Base-by-base conservation (phyloP, 176 grass and related monocot genomes). In the Bothriochloa decipiens region DNA sequence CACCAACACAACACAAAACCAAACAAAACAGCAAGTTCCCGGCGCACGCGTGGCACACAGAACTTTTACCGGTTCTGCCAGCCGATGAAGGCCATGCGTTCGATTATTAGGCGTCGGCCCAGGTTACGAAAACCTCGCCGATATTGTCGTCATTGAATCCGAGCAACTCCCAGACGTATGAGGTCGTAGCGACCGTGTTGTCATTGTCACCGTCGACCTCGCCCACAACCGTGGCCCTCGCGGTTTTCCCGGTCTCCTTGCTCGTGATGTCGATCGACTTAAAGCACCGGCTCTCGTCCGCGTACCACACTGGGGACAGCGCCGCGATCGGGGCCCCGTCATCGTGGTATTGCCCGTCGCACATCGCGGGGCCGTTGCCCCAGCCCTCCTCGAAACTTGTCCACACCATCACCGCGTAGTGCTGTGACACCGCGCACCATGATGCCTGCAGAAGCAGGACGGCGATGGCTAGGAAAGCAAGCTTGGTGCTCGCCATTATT, bases 121-220 rank as follows among this genome's bases (percentile, higher is more conserved):
- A 88, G 18, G 27, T 84, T 55, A 88, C 55, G 22, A 15, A 25
- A 2, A 22, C 71, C 40, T 28, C 80, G 50, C 80, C 81, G 12
- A 53, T 27, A 33, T 65, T 3, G 16, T 50, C 42, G 81, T 84
- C 4, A 42, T 42, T 49, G 25, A 88, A 73, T 0, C 74, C 74
- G 3, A 88, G 63, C 22, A 66, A 81, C 0, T 80, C 58, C 86
- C 86, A 88, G 13, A 84, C 86, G 46, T 72, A 81, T 15, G 4
- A 8, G 2, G 81, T 65, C 11, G 81, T 76, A 42, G 73, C 86
- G 17, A 88, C 53, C 22, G 82, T 22, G 37, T 87, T 82, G 79
- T 57, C 7, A 42, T n/a, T n/a, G n/a, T n/a, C n/a, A n/a, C 29
- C 4, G 40, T 89, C 82, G 46, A 82, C 81, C 46, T 81, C 58